Conservation (phyloP, 2,329 filamentous ascomycete species). For the Onygenales sp. region DNA sequence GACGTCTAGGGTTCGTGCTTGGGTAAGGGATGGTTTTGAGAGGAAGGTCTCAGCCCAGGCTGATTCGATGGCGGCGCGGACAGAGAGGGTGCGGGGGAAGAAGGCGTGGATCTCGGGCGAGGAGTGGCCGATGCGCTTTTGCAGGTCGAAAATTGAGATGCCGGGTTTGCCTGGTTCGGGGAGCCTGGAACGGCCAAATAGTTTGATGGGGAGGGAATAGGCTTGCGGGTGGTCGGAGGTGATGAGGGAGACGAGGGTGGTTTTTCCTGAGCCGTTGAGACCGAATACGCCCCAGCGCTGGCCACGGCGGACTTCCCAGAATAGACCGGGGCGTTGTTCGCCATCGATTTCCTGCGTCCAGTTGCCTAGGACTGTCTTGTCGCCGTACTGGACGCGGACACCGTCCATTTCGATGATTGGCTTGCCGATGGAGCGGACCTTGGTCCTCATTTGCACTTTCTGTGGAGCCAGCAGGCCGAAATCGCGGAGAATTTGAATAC, state of each 20-base stretch:
- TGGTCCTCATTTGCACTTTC: neutral
- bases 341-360: slow-evolving; percentile 57
- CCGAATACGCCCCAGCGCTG: slow-evolving; percentile 90
- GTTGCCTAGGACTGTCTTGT: slow-evolving; percentile 67
- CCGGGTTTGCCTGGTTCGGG: slow-evolving; percentile 62
- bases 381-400: slow-evolving; percentile 70
- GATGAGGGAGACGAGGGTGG: slow-evolving; percentile 82
- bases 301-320: slow-evolving; percentile 74
- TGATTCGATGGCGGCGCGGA: slow-evolving; percentile 68
- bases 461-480: neutral
- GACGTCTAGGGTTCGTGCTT: slow-evolving; percentile 49
- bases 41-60: slow-evolving; percentile 87
- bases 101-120: slow-evolving; percentile 90
- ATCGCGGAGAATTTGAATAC: neutral
- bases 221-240: slow-evolving; percentile 94
- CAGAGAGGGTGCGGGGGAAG: slow-evolving; percentile 68
- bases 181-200: slow-evolving; percentile 75
- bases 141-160: slow-evolving; percentile 87
- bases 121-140: slow-evolving; percentile 80
- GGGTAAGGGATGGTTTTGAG: slow-evolving; percentile 55
- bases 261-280: slow-evolving; percentile 90
- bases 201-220: slow-evolving; percentile 75
- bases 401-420: slow-evolving; percentile 79
- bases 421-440: slow-evolving; percentile 43
- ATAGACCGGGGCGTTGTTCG: slow-evolving; percentile 51